phyloP scores from a whole-genome alignment of 495 filamentous ascomycete genomes.

The Tuber brumale region DNA sequence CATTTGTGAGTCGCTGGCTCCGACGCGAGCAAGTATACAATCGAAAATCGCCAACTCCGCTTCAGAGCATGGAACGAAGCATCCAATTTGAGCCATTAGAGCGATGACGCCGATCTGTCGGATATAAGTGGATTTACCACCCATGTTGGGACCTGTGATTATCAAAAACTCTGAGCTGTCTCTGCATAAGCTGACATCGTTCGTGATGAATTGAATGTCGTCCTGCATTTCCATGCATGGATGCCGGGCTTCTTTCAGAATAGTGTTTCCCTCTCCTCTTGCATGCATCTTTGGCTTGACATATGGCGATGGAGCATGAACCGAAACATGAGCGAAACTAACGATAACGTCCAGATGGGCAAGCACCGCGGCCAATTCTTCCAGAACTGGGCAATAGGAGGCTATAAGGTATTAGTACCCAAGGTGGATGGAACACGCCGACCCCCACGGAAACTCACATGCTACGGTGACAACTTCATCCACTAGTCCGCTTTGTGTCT shows the following conservation, averaged over 20 bases:
- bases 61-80: constrained; percentile 86
- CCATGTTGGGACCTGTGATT: constrained; percentile 99
- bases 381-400: constrained; percentile 90
- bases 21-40: constrained; percentile 93
- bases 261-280: constrained; percentile 80
- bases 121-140: constrained; percentile 98
- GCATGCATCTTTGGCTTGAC: constrained; percentile 87
- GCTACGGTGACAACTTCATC: constrained; percentile 89
- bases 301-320: constrained; percentile 88
- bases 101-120: constrained; percentile 96
- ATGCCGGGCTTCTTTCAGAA: constrained; percentile 88
- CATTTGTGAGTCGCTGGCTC: constrained; percentile 88
- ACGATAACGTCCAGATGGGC: constrained; percentile 97
- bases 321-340: constrained; percentile 85
- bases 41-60: constrained; percentile 96
- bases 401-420: constrained; percentile 43
- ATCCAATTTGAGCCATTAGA: constrained; percentile 93
- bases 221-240: constrained; percentile 99
- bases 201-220: constrained; percentile 96
- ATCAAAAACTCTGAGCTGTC: constrained; percentile 84
- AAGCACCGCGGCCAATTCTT: constrained; percentile 78
- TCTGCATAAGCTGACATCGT: constrained; percentile 80
- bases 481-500: constrained; percentile 86
- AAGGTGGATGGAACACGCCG: not conserved
- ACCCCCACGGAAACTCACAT: constrained; percentile 22